Evolutionary conservation across 495 filamentous ascomycete genomes (phyloP).

Genomic region (Xylaria cubensis): DNA sequence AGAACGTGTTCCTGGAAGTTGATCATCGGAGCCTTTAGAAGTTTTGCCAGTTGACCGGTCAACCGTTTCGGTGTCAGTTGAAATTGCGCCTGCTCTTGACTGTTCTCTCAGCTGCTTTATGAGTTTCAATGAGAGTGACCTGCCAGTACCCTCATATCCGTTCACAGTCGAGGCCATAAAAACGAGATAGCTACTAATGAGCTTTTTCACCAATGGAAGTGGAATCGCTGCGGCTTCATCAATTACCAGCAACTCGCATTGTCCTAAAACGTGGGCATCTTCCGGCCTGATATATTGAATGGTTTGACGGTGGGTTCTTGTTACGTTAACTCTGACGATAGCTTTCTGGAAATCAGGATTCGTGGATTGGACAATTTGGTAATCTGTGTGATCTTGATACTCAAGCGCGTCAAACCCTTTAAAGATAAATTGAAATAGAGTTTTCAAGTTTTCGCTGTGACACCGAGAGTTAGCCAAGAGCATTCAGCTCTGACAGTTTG

Average conservation of each 20-base stretch:
- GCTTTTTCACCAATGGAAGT: constrained; percentile 85
- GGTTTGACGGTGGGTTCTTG: constrained; percentile 94
- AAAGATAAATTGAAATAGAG: constrained; percentile 97
- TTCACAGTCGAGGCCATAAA: constrained; percentile 99
- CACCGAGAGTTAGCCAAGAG: background rate
- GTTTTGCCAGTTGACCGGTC: constrained; percentile 75
- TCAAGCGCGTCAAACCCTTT: constrained; percentile 95
- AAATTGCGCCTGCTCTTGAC: constrained; percentile 64
- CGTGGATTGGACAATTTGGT: constrained; percentile 97
- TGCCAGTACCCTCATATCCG: constrained; percentile 96
- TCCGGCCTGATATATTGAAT: constrained; percentile 98
- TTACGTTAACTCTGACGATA: constrained; percentile 94
- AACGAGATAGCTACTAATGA: constrained; percentile 97
- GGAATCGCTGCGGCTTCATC: constrained; percentile 99
- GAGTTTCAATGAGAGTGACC: constrained; percentile 92
- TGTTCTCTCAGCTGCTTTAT: constrained; percentile 98
- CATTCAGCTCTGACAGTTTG: background rate
- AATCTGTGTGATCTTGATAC: constrained; percentile 94
- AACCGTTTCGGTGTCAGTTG: constrained; percentile 64
- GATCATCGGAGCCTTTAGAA: constrained; percentile 64
- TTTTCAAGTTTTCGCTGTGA: constrained; percentile 86
- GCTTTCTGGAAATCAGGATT: constrained; percentile 99
- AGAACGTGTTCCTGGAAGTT: constrained; percentile 72
- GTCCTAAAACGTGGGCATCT: constrained; percentile 91
- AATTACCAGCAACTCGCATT: constrained; percentile 95